A percentile compares a stretch with the other conserved stretches of the same genome.
Conservation (phyloP, 1,284 basidiomycete species). For the Rhodofomes roseus region DNA sequence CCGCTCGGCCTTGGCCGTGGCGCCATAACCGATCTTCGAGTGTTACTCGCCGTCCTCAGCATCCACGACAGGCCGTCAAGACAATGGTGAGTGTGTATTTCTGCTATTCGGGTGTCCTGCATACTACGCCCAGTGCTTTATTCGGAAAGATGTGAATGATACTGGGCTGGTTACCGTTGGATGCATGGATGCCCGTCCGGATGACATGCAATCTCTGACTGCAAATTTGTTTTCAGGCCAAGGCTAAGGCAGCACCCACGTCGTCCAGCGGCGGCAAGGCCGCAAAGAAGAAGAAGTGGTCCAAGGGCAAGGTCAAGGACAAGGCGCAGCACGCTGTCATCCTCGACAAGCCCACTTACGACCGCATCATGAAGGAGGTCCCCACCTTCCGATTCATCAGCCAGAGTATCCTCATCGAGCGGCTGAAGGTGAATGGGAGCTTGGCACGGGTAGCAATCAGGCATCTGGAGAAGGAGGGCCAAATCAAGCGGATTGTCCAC, state of each 20-base stretch:
- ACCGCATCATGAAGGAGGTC: conserved; percentile 98
- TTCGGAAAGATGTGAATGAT: conserved; percentile 3
- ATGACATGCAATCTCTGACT: conserved; percentile 20
- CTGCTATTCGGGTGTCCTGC: background rate
- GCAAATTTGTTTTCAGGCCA: conserved; percentile 45
- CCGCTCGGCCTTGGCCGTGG: conserved; percentile 11
- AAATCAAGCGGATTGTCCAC: conserved; percentile 97
- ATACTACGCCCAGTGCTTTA: conserved; percentile 2
- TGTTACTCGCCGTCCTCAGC: conserved; percentile 12
- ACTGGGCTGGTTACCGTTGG: conserved; percentile 10
- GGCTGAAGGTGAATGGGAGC: conserved; percentile 94
- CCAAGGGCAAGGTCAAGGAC: conserved; percentile 99
- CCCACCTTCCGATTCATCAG: conserved; percentile 99
- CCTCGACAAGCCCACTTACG: conserved; percentile 88
- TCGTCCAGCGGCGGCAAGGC: conserved; percentile 73
- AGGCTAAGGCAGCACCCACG: conserved; percentile 74
- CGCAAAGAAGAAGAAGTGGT: conserved; percentile 99
- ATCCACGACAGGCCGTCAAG: conserved; percentile 26
- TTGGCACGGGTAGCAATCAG: conserved; percentile 92
- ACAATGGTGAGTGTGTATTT: conserved; percentile 27
- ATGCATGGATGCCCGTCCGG: conserved; percentile 18
- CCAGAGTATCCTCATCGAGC: conserved; percentile 96
- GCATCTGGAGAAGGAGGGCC: conserved; percentile 92
- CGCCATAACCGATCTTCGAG: background rate
- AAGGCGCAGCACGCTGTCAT: conserved; percentile 95